Evolutionary conservation across 257 asterid genomes (phyloP).

Genomic region (Solanum clarkiae): DNA sequence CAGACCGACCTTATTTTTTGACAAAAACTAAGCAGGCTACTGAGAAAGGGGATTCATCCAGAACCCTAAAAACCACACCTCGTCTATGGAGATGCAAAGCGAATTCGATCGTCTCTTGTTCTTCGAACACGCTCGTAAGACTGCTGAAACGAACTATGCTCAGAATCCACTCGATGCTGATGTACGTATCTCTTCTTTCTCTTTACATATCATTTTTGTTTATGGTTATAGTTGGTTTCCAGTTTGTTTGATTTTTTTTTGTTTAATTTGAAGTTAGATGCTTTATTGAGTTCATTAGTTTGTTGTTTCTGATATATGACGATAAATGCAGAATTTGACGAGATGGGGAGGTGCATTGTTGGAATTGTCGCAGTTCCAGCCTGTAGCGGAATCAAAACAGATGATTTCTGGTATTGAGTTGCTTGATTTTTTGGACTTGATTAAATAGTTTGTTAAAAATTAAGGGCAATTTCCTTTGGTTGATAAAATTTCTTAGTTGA

Average conservation of each 20-base stretch:
- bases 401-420: conserved; percentile 54
- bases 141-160: conserved; percentile 57
- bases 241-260: background rate
- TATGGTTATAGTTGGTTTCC: background rate
- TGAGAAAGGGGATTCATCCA: background rate
- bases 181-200: conserved; percentile 18
- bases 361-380: conserved; percentile 79
- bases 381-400: conserved; percentile 54
- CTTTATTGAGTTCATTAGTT: background rate
- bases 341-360: conserved; percentile 88
- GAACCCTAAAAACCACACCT: background rate
- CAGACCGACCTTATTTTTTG: background rate
- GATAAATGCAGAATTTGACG: conserved; percentile 51
- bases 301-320: background rate
- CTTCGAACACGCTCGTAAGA: conserved; percentile 80
- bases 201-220: background rate
- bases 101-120: conserved; percentile 79
- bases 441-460: background rate
- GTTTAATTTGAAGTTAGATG: background rate
- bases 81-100: conserved; percentile 41
- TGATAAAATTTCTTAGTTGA: background rate
- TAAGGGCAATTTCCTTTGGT: background rate
- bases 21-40: background rate
- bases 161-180: conserved; percentile 79
- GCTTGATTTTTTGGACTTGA: background rate